phyloP scores from a whole-genome alignment of 2,329 filamentous ascomycete species.

The Beauveria asiatica region DNA sequence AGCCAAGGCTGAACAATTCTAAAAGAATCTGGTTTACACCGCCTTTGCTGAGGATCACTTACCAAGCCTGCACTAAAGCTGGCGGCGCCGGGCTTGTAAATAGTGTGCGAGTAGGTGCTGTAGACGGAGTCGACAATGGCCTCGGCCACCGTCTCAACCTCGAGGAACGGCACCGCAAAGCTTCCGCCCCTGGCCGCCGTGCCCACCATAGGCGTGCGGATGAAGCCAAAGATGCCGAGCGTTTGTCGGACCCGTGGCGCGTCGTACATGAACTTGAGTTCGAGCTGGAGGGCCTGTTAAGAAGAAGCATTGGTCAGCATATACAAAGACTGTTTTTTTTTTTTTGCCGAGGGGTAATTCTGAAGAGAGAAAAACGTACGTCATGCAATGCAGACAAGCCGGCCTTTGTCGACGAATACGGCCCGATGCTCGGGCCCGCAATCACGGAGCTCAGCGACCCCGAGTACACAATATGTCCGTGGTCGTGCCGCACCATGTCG shows the following conservation, averaged over 20 bases:
- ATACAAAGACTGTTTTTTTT: no score
- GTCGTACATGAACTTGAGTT: conserved; percentile 22
- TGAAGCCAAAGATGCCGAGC: conserved; percentile 23
- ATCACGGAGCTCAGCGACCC: conserved; percentile 49
- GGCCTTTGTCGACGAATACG: conserved; percentile 50
- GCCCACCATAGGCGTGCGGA: conserved; percentile 22
- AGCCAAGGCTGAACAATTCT: background rate
- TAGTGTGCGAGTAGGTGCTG: conserved; percentile 22
- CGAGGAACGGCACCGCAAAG: conserved; percentile 24
- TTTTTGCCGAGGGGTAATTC: no score
- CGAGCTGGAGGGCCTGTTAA: conserved; percentile 21
- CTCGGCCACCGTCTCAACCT: conserved; percentile 25
- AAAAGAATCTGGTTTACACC: background rate
- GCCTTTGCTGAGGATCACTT: conserved; percentile 5
- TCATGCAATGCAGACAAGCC: conserved; percentile 23
- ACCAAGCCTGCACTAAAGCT: conserved; percentile 21
- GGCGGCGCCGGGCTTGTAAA: conserved; percentile 23
- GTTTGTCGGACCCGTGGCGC: conserved; percentile 22
- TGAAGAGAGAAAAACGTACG: conserved; percentile 8
- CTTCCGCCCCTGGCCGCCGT: conserved; percentile 17
- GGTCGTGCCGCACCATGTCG: conserved; percentile 45
- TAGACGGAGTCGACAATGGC: conserved; percentile 21
- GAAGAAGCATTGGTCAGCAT: background rate
- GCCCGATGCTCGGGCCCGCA: conserved; percentile 45
- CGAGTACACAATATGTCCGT: conserved; percentile 57